Conservation (phyloP, 371 early-diverging fungal species). For the Lichtheimia corymbifera region DNA sequence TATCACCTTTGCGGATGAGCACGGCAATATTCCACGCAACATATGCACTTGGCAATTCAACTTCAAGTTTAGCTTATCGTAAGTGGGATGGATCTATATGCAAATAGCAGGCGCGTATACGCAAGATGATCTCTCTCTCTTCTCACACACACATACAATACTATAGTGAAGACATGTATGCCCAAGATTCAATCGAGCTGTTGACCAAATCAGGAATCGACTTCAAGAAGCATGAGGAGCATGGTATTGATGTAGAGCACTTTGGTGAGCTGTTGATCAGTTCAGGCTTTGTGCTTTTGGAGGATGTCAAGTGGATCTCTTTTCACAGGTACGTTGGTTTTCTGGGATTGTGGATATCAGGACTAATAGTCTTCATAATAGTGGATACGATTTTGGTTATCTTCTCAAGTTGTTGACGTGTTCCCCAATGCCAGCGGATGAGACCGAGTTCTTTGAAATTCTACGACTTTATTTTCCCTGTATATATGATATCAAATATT, state of each 20-base stretch:
- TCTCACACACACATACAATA: too few species aligned
- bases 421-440: slow-evolving; percentile 89
- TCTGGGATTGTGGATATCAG: background rate
- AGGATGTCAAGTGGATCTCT: slow-evolving; percentile 96
- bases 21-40: slow-evolving; percentile 89
- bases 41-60: slow-evolving; percentile 99
- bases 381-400: slow-evolving; percentile 99
- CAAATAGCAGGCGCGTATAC: background rate
- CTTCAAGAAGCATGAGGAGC: slow-evolving; percentile 95
- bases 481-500: slow-evolving; percentile 98
- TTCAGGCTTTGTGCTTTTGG: slow-evolving; percentile 94
- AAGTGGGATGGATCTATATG: slow-evolving; percentile 14
- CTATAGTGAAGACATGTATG: slow-evolving; percentile 95
- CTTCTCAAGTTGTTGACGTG: slow-evolving; percentile 96
- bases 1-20: slow-evolving; percentile 93
- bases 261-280: slow-evolving; percentile 98
- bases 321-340: slow-evolving; percentile 86
- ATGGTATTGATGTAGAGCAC: slow-evolving; percentile 96
- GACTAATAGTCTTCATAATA: slow-evolving; percentile 20
- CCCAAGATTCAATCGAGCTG: slow-evolving; percentile 98
- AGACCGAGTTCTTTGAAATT: slow-evolving; percentile 94
- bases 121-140: too few species aligned
- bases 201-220: slow-evolving; percentile 97
- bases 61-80: slow-evolving; percentile 95
- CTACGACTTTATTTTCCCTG: slow-evolving; percentile 94